These are phyloP conservation scores for Talinum fruticosum DNA, from an alignment of 148 eudicot genomes.

Conservation along the genomic window DNA sequence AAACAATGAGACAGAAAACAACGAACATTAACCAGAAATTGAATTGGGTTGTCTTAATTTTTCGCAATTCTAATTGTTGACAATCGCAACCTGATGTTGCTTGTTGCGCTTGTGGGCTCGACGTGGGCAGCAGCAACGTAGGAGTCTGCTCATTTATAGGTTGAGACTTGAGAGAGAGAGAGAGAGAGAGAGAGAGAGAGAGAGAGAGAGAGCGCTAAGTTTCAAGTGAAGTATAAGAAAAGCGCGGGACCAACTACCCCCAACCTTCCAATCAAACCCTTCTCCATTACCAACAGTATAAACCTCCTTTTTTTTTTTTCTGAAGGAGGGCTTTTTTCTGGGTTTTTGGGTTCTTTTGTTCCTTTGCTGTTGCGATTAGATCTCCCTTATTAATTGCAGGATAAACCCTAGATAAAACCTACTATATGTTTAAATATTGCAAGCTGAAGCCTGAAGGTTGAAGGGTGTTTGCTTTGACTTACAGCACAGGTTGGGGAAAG, in stretches of 20 bases:
- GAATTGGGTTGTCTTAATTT: background rate
- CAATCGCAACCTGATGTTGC: conserved; percentile 14
- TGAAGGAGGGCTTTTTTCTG: too few relatives aligned
- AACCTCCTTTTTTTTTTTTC: background rate
- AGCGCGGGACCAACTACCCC: conserved; percentile 33
- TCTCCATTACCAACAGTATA: background rate
- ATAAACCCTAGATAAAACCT: background rate
- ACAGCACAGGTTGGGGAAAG: background rate
- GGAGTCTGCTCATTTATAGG: conserved; percentile 36
- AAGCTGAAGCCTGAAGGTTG: conserved; percentile 1
- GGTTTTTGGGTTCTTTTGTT: conserved; percentile 15
- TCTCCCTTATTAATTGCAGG: background rate
- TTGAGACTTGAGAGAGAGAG: background rate
- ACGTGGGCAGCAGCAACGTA: conserved; percentile 33
- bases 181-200: background rate
- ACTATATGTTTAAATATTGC: background rate
- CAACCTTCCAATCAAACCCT: conserved; percentile 27
- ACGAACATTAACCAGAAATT: background rate
- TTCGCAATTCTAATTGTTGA: too few relatives aligned
- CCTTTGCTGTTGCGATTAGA: background rate
- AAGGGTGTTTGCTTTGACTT: conserved; percentile 23
- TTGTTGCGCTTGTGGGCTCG: conserved; percentile 23
- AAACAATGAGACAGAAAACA: conserved; percentile 1
- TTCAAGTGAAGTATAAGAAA: conserved; percentile 41
- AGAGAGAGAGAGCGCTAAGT: background rate